Conservation (phyloP, 1,139 yeast genomes). For the Kodamaea sp. region DNA sequence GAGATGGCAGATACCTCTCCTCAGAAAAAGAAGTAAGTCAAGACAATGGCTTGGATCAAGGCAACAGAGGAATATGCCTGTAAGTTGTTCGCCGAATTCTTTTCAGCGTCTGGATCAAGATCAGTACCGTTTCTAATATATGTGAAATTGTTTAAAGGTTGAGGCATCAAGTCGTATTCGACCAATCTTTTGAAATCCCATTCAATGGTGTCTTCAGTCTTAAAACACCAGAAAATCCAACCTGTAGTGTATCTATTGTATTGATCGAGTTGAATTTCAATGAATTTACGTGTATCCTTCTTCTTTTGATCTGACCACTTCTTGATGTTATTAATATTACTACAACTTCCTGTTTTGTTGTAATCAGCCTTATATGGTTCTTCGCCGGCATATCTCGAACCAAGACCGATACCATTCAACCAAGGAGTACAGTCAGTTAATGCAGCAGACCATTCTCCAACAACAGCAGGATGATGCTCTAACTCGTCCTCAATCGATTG, state of each 20-base stretch:
- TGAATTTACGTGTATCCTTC: constrained; percentile 48
- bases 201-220: constrained; percentile 57
- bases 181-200: constrained; percentile 60
- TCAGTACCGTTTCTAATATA: constrained; percentile 41
- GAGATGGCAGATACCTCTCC: neutral
- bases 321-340: constrained; percentile 26
- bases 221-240: constrained; percentile 71
- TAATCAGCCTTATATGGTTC: constrained; percentile 31
- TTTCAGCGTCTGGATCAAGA: constrained; percentile 14
- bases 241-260: constrained; percentile 44
- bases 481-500: constrained; percentile 32
- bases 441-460: constrained; percentile 67
- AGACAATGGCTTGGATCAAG: constrained; percentile 1
- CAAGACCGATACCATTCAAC: constrained; percentile 60
- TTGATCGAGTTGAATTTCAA: constrained; percentile 43
- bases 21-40: neutral
- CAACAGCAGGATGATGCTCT: constrained; percentile 46
- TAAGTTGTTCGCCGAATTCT: neutral
- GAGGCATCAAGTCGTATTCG: constrained; percentile 52
- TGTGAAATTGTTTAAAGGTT: constrained; percentile 48
- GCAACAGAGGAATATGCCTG: neutral
- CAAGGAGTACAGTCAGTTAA: constrained; percentile 64
- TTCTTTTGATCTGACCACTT: constrained; percentile 36
- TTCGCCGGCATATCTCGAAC: constrained; percentile 54
- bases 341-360: constrained; percentile 31